Base-by-base conservation (phyloP, 306 rosid genomes). In the Heteromeles arbutifolia region DNA sequence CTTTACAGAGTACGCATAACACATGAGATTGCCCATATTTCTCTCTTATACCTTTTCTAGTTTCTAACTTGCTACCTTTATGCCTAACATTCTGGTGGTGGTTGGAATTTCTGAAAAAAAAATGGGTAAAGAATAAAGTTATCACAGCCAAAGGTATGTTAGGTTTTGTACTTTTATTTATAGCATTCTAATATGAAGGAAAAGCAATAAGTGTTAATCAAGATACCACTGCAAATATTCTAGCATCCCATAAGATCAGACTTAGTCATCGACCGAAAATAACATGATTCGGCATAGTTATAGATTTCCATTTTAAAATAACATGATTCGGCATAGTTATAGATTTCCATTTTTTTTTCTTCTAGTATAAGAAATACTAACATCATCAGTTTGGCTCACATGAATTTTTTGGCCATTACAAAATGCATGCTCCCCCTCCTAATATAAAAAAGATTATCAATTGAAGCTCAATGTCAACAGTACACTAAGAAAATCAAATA, bases 401-500 rank as follows among this genome's bases (percentile, higher is more conserved):
- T 82, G 87, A 86, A 95, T 84, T 84, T 84, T 90, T 73, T 90
- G 89, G 34, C 96, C 97, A 58, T 92, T 95, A 80, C 97, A 95
- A 79, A 90, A 92, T 82, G 99, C 97, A 92, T 82, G 99, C 97
- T 77, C 97, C 99, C 50, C 96, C 96, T 48, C 97, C 96, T 94
- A 74, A n/a, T 52, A 77, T n/a, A 75, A 84, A 69, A 72, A 69
- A 67, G 69, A 71, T 77, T 32, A 79, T 61, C 80, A 72, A 44
- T 56, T 73, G 53, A 21, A 69, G 31, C 69, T 65, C 11, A 44
- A 61, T 6, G 65, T 26, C 18, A 66, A 61, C 39, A 1, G 53
- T 48, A 48, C 1, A 69, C 71, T 45, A 26, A 65, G 69, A 76
- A 80, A 65, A 65, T 74, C 66, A 79, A 68, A 70, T n/a, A 34